Evolutionary conservation across 192 early-diverging fungal species (phyloP).

Genomic region (Coemansia asiatica): DNA sequence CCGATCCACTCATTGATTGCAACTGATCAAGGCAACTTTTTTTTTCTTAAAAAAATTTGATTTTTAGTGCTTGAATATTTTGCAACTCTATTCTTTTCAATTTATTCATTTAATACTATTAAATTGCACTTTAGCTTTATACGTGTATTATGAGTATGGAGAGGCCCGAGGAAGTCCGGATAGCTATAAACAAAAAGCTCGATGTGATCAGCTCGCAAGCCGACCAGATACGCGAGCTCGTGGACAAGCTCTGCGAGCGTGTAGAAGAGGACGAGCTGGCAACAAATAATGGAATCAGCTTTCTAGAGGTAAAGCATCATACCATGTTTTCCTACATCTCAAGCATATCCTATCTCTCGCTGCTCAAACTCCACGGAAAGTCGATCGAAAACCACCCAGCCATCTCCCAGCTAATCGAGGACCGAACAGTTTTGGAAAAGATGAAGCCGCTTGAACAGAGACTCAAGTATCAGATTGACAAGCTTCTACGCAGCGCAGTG

Average conservation of each 20-base stretch:
- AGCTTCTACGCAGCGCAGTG: slow-evolving; percentile 73
- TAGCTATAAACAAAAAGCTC: slow-evolving; percentile 25
- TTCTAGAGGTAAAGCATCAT: slow-evolving; percentile 90
- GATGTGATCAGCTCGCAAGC: slow-evolving; percentile 35
- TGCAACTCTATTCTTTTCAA: not conserved
- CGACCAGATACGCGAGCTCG: slow-evolving; percentile 43
- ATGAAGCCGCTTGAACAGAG: slow-evolving; percentile 91
- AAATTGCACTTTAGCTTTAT: not conserved
- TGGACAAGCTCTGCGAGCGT: slow-evolving; percentile 48
- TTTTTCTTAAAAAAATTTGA: slow-evolving; percentile 1
- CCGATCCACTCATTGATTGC: not conserved
- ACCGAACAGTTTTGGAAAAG: slow-evolving; percentile 86
- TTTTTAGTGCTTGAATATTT: not conserved
- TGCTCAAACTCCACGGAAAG: slow-evolving; percentile 77
- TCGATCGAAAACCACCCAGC: slow-evolving; percentile 63
- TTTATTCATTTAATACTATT: not conserved
- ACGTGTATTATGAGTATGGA: not conserved
- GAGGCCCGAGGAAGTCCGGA: not conserved
- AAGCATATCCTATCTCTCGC: slow-evolving; percentile 70
- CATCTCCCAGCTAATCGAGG: slow-evolving; percentile 70
- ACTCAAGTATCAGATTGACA: slow-evolving; percentile 97
- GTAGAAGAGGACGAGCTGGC: slow-evolving; percentile 59
- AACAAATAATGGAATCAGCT: slow-evolving; percentile 78
- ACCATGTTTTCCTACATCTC: slow-evolving; percentile 83
- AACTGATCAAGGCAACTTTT: not conserved